Evolutionary conservation across 2,329 filamentous ascomycete species (phyloP).

Genomic region (Aspergillus brasiliensis): DNA sequence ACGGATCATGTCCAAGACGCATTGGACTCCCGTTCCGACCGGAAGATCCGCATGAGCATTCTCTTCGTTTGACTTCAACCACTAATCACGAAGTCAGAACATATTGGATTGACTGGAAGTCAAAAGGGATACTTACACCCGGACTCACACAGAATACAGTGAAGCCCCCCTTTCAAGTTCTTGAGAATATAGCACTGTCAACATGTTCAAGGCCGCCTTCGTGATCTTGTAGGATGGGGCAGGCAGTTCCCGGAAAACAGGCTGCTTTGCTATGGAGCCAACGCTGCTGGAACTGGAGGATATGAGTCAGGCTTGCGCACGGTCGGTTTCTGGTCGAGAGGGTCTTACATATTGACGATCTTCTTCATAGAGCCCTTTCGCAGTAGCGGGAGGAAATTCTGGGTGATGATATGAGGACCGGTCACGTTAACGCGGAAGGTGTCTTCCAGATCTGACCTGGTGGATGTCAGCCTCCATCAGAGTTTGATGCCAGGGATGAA

Average conservation of each 20-base stretch:
- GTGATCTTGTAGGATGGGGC: slow-evolving; percentile 48
- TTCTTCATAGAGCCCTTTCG: slow-evolving; percentile 45
- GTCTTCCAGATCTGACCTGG: slow-evolving; percentile 40
- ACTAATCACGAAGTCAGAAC: slow-evolving; percentile 32
- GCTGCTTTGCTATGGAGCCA: slow-evolving; percentile 42
- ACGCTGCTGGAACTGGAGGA: slow-evolving; percentile 42
- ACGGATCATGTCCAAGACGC: slow-evolving; percentile 50
- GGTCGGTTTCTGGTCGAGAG: not conserved
- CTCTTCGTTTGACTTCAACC: slow-evolving; percentile 51
- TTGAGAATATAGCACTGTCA: slow-evolving; percentile 41
- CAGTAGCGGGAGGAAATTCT: slow-evolving; percentile 43
- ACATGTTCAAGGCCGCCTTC: slow-evolving; percentile 52
- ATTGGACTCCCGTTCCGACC: slow-evolving; percentile 42
- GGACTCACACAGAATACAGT: slow-evolving; percentile 46
- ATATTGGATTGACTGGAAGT: not conserved
- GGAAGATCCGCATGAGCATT: slow-evolving; percentile 45
- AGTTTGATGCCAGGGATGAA: not conserved
- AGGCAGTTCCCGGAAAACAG: slow-evolving; percentile 23
- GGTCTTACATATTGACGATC: slow-evolving; percentile 49
- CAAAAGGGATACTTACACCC: slow-evolving; percentile 41
- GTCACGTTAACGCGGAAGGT: slow-evolving; percentile 48
- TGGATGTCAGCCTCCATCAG: not conserved
- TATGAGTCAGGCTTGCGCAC: not conserved
- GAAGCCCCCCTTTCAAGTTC: slow-evolving; percentile 44
- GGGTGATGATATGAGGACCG: slow-evolving; percentile 43